Conservation (phyloP, 2,329 filamentous ascomycete genomes). For the Saccharata proteae region DNA sequence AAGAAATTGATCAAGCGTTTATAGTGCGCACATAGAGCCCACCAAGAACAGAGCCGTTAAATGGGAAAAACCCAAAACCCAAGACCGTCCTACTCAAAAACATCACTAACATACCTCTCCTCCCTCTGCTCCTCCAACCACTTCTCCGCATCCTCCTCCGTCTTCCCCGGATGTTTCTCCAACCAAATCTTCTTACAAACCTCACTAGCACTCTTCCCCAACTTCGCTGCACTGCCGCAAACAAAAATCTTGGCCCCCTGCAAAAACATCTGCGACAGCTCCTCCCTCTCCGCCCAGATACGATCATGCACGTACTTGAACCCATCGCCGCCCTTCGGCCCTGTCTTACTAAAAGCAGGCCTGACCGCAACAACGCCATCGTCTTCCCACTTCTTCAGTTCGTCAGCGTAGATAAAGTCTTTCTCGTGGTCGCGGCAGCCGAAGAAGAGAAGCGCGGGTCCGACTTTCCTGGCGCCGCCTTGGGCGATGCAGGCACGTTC, state of each 20-base stretch:
- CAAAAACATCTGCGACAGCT: slow-evolving; percentile 29
- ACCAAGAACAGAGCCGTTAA: too few relatives aligned
- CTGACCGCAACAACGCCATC: slow-evolving; percentile 48
- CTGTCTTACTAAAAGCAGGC: slow-evolving; percentile 46
- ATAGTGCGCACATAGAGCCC: too few relatives aligned
- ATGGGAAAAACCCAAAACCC: too few relatives aligned
- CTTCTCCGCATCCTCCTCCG: slow-evolving; percentile 20
- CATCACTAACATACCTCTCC: slow-evolving; percentile 27
- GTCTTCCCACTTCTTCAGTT: slow-evolving; percentile 47
- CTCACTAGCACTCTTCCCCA: slow-evolving; percentile 25
- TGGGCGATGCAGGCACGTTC: slow-evolving; percentile 17
- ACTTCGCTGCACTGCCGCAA: slow-evolving; percentile 43
- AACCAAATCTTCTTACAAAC: slow-evolving; percentile 16
- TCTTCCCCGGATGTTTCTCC: slow-evolving; percentile 14
- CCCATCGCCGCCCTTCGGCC: slow-evolving; percentile 47
- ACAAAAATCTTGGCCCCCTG: slow-evolving; percentile 45
- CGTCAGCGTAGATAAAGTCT: slow-evolving; percentile 48
- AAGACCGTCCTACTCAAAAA: slow-evolving; percentile 21
- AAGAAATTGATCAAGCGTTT: too few relatives aligned
- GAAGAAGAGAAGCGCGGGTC: slow-evolving; percentile 48
- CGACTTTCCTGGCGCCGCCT: slow-evolving; percentile 25
- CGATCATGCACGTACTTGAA: slow-evolving; percentile 36
- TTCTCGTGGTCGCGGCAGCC: slow-evolving; percentile 43
- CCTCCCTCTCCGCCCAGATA: slow-evolving; percentile 33
- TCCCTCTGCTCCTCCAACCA: slow-evolving; percentile 25